phyloP scores from a whole-genome alignment of 192 early-diverging fungal genomes.

The Coemansia sp. region DNA sequence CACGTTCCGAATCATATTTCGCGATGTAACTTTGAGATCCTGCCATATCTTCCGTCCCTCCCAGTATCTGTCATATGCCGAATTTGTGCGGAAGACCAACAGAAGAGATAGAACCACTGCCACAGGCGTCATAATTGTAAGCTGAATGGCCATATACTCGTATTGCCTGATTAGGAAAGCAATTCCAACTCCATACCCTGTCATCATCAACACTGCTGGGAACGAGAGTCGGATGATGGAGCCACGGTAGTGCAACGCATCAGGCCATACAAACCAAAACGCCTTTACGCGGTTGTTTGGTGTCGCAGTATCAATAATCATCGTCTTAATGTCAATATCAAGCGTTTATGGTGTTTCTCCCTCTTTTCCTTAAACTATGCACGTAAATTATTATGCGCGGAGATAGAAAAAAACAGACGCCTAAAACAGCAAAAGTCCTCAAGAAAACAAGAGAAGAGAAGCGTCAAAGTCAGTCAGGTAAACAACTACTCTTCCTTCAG shows the following conservation, averaged over 20 bases:
- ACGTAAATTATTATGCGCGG: not conserved
- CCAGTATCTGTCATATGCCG: conserved; percentile 78
- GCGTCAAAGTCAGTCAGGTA: not conserved
- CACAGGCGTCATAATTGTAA: conserved; percentile 51
- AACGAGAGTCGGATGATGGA: conserved; percentile 53
- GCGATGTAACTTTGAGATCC: conserved; percentile 63
- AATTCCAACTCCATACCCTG: conserved; percentile 51
- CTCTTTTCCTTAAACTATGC: not conserved
- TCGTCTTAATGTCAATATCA: not conserved
- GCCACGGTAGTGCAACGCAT: conserved; percentile 44
- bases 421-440: not conserved
- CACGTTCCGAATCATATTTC: conserved; percentile 74
- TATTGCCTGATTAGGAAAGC: conserved; percentile 40
- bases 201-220: conserved; percentile 36
- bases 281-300: conserved; percentile 37
- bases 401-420: not conserved
- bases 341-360: not conserved
- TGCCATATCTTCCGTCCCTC: conserved; percentile 87
- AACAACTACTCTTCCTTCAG: not conserved
- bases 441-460: not conserved
- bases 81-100: conserved; percentile 59
- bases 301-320: conserved; percentile 40
- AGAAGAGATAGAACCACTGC: conserved; percentile 56
- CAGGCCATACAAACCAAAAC: conserved; percentile 38
- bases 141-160: conserved; percentile 30